These are phyloP conservation scores for Acanthamoeba sp. DNA, from an alignment of 208 protist genomes.

Conservation along the genomic window DNA sequence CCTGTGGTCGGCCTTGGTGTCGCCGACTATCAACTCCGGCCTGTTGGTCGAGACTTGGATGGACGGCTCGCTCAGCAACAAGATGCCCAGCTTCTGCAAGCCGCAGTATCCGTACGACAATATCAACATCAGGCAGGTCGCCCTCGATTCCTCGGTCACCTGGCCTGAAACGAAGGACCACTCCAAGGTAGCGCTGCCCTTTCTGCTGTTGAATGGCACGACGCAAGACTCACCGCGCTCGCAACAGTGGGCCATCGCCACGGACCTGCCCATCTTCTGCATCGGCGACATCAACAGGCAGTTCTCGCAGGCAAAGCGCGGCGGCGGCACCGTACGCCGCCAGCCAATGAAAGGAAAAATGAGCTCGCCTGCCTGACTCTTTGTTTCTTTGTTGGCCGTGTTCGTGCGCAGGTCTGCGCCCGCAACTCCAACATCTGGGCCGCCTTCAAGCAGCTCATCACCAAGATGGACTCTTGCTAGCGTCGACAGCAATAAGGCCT, in stretches of 20 bases:
- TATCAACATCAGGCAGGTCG: slow-evolving; percentile 64
- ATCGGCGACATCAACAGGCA: slow-evolving; percentile 85
- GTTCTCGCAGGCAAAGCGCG: slow-evolving; percentile 78
- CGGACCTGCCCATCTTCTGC: slow-evolving; percentile 66
- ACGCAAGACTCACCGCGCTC: neutral
- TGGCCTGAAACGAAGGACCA: slow-evolving; percentile 78
- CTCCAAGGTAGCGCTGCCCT: slow-evolving; percentile 74
- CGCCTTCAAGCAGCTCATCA: slow-evolving; percentile 30
- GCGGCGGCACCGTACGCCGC: slow-evolving; percentile 77
- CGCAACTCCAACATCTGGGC: slow-evolving; percentile 14
- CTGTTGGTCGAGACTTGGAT: slow-evolving; percentile 78
- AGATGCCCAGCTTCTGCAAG: slow-evolving; percentile 77
- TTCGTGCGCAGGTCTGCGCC: slow-evolving; percentile 21
- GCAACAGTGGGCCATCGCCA: slow-evolving; percentile 6
- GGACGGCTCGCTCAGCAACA: slow-evolving; percentile 53
- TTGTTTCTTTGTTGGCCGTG: neutral
- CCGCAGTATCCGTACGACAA: slow-evolving; percentile 70
- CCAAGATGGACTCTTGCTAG: neutral
- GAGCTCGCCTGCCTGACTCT: no score
- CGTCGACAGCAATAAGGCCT: no score
- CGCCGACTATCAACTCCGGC: slow-evolving; percentile 68
- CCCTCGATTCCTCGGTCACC: neutral
- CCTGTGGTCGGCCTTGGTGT: slow-evolving; percentile 78
- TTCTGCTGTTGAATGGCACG: neutral
- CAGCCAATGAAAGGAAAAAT: no score